These are phyloP conservation scores for Nitzschia sp. DNA, from an alignment of 108 stramenopile species.

Conservation along the genomic window DNA sequence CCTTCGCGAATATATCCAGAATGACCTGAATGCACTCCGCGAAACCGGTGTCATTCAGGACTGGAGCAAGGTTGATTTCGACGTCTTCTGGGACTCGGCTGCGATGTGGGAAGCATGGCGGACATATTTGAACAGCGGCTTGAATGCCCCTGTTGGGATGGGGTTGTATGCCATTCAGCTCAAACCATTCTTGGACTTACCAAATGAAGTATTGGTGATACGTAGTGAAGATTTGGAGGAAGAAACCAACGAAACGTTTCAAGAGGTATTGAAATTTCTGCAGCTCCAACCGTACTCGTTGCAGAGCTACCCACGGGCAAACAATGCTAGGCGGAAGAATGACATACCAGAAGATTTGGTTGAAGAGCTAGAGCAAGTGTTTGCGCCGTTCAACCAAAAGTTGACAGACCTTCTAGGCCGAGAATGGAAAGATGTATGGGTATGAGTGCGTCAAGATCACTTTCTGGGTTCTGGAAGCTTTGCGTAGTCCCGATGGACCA, in stretches of 20 bases:
- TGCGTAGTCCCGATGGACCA: too few relatives aligned
- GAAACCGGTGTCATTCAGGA: conserved; percentile 57
- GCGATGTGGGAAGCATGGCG: conserved; percentile 56
- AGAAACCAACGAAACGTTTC: conserved; percentile 21
- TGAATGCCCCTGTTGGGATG: conserved; percentile 75
- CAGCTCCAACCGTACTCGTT: conserved; percentile 2
- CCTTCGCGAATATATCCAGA: conserved; percentile 54
- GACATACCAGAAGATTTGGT: conserved; percentile 8
- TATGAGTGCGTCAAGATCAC: not conserved
- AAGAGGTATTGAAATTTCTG: conserved; percentile 30
- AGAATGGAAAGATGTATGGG: conserved; percentile 34
- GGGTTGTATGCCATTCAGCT: conserved; percentile 90
- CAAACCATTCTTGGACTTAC: conserved; percentile 57
- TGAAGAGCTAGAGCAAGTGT: conserved; percentile 11
- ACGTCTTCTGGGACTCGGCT: conserved; percentile 39
- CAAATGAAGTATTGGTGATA: conserved; percentile 57
- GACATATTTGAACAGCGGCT: conserved; percentile 52
- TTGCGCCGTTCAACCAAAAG: conserved; percentile 37
- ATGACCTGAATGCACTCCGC: conserved; percentile 62
- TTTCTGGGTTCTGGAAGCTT: too few relatives aligned
- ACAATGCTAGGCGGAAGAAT: not conserved
- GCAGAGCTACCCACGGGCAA: not conserved
- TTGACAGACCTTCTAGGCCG: conserved; percentile 29
- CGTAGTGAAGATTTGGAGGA: conserved; percentile 69
- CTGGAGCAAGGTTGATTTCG: conserved; percentile 53